Percentiles rank a stretch among this genome's conserved stretches.
phyloP scores from a whole-genome alignment of 129 eudicot genomes.

The Chrysanthemum makinoi region DNA sequence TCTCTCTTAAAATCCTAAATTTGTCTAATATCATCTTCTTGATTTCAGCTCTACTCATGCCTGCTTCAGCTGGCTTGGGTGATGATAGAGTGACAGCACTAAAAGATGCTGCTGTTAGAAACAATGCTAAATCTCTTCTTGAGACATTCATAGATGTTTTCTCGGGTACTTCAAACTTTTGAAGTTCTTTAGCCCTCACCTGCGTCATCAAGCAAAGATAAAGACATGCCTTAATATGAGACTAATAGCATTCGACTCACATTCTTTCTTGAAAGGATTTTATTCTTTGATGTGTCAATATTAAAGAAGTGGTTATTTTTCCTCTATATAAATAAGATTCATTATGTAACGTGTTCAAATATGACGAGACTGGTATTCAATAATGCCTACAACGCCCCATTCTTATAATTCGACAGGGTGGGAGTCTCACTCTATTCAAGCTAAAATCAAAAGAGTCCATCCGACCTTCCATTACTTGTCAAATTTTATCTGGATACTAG shows the following conservation, averaged over 20 bases:
- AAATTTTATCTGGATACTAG: too few species aligned
- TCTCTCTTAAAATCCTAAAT: constrained; percentile 50
- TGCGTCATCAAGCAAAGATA: constrained; percentile 20
- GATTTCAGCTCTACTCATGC: constrained; percentile 37
- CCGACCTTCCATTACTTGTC: too few species aligned
- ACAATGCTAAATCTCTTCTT: constrained; percentile 50
- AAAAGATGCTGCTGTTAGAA: constrained; percentile 45
- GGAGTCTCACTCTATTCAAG: too few species aligned
- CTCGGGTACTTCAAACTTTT: constrained; percentile 23
- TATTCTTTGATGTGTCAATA: not conserved
- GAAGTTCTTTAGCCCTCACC: constrained; percentile 41
- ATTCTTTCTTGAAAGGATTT: not conserved
- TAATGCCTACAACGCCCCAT: too few species aligned
- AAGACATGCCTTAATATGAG: not conserved
- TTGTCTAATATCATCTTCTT: constrained; percentile 58
- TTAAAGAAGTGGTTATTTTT: too few species aligned
- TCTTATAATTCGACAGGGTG: too few species aligned
- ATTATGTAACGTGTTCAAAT: too few species aligned
- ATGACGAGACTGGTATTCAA: too few species aligned
- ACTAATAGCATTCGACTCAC: not conserved
- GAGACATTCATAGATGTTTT: constrained; percentile 28
- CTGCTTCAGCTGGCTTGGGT: constrained; percentile 60
- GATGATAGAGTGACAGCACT: constrained; percentile 32
- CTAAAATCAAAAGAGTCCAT: too few species aligned
- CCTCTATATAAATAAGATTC: too few species aligned